Base-by-base conservation (phyloP, 306 rosid species). In the Cucumis hystrix region DNA sequence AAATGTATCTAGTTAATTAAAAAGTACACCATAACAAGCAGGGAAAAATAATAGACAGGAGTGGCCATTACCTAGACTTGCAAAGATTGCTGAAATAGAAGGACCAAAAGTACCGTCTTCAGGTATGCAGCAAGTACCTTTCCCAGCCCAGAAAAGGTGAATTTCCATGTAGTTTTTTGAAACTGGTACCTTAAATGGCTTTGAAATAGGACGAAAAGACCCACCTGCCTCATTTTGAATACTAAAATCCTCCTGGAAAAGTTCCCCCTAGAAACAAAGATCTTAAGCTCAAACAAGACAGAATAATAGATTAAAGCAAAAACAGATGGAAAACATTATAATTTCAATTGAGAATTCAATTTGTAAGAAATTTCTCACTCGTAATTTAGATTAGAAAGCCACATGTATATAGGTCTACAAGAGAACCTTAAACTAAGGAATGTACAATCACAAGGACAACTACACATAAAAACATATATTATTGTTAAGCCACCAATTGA, bases 101-200 rank as follows among this genome's bases (percentile, higher is more conserved):
- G 86, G 86, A 49, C 89, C 85, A 65, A 77, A 83, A 49, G 83
- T 83, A 79, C 80, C 84, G 54, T 80, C 82, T 39, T 7, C 8
- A 35, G 89, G 89, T 28, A 86, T 81, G 86, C 89, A 83, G 56
- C 85, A 81, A 76, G 92, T 89, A 47, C 97, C 97, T 78, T 91
- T 91, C 59, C 97, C 97, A 30, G 93, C 95, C 97, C 95, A 89
- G 65, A 89, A 84, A 41, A 91, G 88, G 80, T 92, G 97, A 67
- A 92, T 77, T 76, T 88, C 97, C 18, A 92, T 51, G 87, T 58
- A 77, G 77, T 88, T 91, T 82, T 88, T 80, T 65, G 89, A 71
- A 41, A 92, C 96, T 49, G 21, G 47, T 79, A 63, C 84, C 39
- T 25, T 76, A 77, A 77, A 87, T 17, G 49, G 28, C 79, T 0